Base-by-base conservation (phyloP, 352 stramenopile species). In the Globisporangium cylindrosporum region DNA sequence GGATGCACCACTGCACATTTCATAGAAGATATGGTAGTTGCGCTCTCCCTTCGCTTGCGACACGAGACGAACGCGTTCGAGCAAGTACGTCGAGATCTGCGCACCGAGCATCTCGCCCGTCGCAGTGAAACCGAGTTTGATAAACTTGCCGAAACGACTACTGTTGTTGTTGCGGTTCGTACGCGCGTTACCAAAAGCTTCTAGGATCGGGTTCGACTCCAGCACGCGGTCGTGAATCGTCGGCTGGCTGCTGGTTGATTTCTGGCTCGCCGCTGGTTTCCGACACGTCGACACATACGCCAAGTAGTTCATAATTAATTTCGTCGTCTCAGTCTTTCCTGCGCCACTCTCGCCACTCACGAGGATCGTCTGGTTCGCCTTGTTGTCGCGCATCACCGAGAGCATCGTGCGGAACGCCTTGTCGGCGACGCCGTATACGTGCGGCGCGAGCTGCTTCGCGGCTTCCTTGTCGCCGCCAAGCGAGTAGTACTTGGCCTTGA, bases 1-100 rank as follows among this genome's bases (percentile, higher is more conserved):
- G 2, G 78, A 91, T 2, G 84, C 87, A 15, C 94, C 94, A n/a
- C 78, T 74, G 70, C 89, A 82, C 67, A 98, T 81, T 74, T 99
- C 95, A 73, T 99, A 99, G 68, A 99, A 99, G 64, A 99, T 97
- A 72, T 99, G 97, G 76, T 98, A 99, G 65, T 98, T 99, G 34
- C 97, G 91, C 71, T 99, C 97, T 6, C 92, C 93, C n/a, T 95
- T 87, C 46, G 83, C 85, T 53, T 98, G 95, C 1, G 86, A 93
- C 29, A 99, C 91, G 4, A 99, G 76, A 18, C 97, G 86, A 10
- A 98, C 94, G 62, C 98, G 98, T 74, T 99, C 97, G 5, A 99
- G 73, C 25, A 99, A 72, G 62, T 99, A 99, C 15, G 95, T 98
- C 12, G 85, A 90, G 61, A 96, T 93, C 8, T 79, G 79, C 2